Base-by-base conservation (phyloP, 768 basidiomycete species). In the Termitomyces sp. region DNA sequence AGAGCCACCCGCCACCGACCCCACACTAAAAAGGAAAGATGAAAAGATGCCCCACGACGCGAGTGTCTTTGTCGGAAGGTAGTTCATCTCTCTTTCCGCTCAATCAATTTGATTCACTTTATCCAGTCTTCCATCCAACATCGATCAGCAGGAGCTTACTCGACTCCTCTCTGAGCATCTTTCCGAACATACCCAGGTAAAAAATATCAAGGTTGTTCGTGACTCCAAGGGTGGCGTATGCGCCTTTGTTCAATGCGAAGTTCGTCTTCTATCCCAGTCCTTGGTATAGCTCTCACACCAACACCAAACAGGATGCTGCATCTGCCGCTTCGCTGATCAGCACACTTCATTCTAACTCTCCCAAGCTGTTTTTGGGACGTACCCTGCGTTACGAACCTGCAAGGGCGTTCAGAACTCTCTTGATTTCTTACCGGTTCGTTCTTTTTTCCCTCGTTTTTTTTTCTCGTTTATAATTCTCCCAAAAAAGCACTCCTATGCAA, bases 31-130 rank as follows among this genome's bases (percentile, higher is more conserved):
- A 50, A 68, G 65, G 60, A 76, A 64, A 58, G 74, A 71, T 30
- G 73, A 83, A 44, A 81, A 75, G 63, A 74, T 79, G 65, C 78
- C 81, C 53, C 87, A 90, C 66, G 85, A 91, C 60, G 83, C 88
- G 40, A 90, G 88, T 63, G 78, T 93, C 62, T 93, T 93, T 68
- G 85, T 92, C 57, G 90, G 91, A 68, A 90, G 89, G 90, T 88
- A 63, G 5, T 66, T 61, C 24, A 40, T 55, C 53, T 34, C 21
- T 38, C 22, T 34, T 21, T 53, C 26, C 49, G 19, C 50, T 42
- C 50, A 51, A 14, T 37, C 19, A 37, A 22, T 24, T 52, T 37
- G 10, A 40, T 51, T 32, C 46, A 44, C 19, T 51, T 17, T 17
- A 7, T 37, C 15, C 56, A 92, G 90, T 66, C 75, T 92, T 57